A percentile compares a stretch with the other conserved stretches of the same genome.
These are phyloP conservation scores for Sequoiadendron giganteum DNA, from an alignment of 75 land plant genomes.

Conservation along the genomic window DNA sequence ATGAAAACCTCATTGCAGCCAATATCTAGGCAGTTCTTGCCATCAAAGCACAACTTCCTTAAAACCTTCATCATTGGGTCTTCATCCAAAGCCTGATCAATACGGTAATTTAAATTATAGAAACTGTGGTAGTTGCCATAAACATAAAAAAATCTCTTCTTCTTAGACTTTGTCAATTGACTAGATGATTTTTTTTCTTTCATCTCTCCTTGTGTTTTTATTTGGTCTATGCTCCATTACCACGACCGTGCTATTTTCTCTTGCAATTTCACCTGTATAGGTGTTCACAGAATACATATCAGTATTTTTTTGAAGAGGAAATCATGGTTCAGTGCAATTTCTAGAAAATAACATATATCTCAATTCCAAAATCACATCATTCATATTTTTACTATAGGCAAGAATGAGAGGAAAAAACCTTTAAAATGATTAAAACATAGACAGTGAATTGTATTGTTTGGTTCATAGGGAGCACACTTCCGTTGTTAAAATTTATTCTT, in stretches of 20 bases:
- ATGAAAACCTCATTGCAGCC: slow-evolving; percentile 92
- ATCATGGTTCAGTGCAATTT: background rate
- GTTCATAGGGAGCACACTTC: background rate
- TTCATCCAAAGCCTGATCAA: slow-evolving; percentile 46
- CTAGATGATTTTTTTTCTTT: background rate
- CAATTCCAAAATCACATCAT: background rate
- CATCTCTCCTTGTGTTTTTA: background rate
- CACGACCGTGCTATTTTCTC: background rate
- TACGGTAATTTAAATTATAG: slow-evolving; percentile 92
- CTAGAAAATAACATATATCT: background rate
- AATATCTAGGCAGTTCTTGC: slow-evolving; percentile 84
- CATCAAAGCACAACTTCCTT: slow-evolving; percentile 80
- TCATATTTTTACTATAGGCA: background rate
- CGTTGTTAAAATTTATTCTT: background rate
- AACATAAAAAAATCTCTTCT: slow-evolving; percentile 34
- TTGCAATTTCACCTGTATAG: background rate
- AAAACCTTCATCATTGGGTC: slow-evolving; percentile 73
- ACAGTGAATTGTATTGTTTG: background rate
- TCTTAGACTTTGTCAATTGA: background rate
- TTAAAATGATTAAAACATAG: background rate
- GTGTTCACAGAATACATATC: background rate
- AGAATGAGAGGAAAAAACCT: background rate
- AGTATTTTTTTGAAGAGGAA: background rate
- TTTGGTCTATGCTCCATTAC: background rate
- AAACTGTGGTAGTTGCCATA: slow-evolving; percentile 85